Base-by-base conservation (phyloP, 352 stramenopile genomes). In the Globisporangium barbulae region DNA sequence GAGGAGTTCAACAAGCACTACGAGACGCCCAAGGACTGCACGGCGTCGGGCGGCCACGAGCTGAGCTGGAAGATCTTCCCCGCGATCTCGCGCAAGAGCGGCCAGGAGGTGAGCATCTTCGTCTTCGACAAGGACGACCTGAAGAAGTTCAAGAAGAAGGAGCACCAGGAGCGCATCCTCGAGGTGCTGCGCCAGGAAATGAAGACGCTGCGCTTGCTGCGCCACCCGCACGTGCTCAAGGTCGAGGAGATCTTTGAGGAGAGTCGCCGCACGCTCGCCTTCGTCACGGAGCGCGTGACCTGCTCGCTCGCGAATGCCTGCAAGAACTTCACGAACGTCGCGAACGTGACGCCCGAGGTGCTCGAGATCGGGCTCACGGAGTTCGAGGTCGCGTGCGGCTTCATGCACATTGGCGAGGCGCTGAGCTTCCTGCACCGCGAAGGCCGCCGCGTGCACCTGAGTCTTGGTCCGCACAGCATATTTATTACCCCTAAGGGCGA, bases 381-480 rank as follows among this genome's bases (percentile, higher is more conserved):
- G 65, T 97, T 97, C 67, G 89, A 97, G 65, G 67, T 96, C 60
- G 83, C 85, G 21, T 93, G 85, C 61, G 91, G 88, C 2, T 73
- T 97, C 58, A 94, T 96, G 78, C 85, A 94, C 68, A 67, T 97
- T 30, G 87, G 87, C 53, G 88, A 97, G 65, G 89, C 89, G 64
- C 80, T 97, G 41, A 94, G 91, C 67, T 97, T 96, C 61, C 67
- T 97, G 50, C 89, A 97, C 64, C 85, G 85, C n/a, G 90, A 97
- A 72, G 80, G 85, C 22, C 83, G 91, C 2, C 86, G 90, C 45
- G 80, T 97, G 57, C 90, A 97, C 60, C 64, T 97, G 44, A 96
- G 80, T 67, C 58, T 97, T 1, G 77, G 83, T 5, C 90, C 91
- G 30, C 78, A 94, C 56, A 96, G 88, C 49, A 89, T 97, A 63